phyloP scores from a whole-genome alignment of 768 basidiomycete species.

The Tulasnella sp. region DNA sequence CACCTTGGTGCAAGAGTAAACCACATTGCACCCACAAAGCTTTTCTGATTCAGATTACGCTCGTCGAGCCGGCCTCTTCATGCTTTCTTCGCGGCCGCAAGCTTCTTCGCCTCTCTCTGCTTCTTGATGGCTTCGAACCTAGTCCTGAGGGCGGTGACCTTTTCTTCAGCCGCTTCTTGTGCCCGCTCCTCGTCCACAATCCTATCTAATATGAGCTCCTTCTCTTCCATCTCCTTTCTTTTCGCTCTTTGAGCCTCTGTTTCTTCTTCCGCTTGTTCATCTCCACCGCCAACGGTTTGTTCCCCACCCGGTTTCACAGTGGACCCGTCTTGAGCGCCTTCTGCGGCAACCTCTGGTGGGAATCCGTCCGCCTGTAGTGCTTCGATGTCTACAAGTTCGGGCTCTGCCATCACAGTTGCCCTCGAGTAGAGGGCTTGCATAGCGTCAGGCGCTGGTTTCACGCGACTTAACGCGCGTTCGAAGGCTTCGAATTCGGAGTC shows the following conservation, averaged over 20 bases:
- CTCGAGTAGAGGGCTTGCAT: slow-evolving; percentile 45
- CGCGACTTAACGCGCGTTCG: slow-evolving; percentile 34
- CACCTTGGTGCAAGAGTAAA: too few relatives aligned
- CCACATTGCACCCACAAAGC: background rate
- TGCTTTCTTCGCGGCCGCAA: background rate
- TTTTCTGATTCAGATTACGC: background rate
- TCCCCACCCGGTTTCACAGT: slow-evolving; percentile 13
- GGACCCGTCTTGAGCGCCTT: background rate
- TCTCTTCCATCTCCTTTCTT: slow-evolving; percentile 56
- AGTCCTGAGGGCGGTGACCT: slow-evolving; percentile 53
- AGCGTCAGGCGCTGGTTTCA: slow-evolving; percentile 34
- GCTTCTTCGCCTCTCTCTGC: slow-evolving; percentile 32
- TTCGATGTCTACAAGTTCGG: slow-evolving; percentile 40
- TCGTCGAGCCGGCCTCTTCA: background rate
- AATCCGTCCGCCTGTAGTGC: slow-evolving; percentile 36
- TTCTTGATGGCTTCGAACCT: slow-evolving; percentile 49
- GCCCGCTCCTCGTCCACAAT: slow-evolving; percentile 73
- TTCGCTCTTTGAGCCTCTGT: slow-evolving; percentile 39
- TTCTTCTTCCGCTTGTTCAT: slow-evolving; percentile 27
- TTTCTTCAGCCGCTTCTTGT: slow-evolving; percentile 81
- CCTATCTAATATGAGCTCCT: slow-evolving; percentile 77
- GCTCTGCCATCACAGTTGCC: slow-evolving; percentile 63
- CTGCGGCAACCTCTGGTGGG: slow-evolving; percentile 24
- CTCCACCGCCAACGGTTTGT: slow-evolving; percentile 21
- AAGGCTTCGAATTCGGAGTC: slow-evolving; percentile 70